Conservation (phyloP, 179 eudicot genomes). For the Amaranthus tricolor region DNA sequence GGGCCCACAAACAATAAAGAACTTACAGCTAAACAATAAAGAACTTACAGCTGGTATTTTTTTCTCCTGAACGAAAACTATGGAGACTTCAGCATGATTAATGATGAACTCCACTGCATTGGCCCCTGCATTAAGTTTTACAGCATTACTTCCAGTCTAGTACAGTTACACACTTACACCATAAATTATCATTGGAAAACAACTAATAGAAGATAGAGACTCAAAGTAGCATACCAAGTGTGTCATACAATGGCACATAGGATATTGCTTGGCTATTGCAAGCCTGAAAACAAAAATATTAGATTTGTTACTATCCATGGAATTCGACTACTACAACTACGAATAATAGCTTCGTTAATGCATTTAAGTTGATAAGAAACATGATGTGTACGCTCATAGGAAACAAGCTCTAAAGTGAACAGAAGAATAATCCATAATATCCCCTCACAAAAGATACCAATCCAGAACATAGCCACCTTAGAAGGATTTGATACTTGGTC, state of each 20-base stretch:
- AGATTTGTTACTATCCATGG: slow-evolving; percentile 5
- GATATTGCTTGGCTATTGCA: slow-evolving; percentile 82
- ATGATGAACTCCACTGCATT: slow-evolving; percentile 92
- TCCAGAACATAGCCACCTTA: too few relatives aligned
- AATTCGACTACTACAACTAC: not conserved
- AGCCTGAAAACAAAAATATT: slow-evolving; percentile 47
- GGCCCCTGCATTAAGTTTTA: slow-evolving; percentile 50
- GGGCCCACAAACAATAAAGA: too few relatives aligned
- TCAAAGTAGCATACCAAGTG: slow-evolving; percentile 58
- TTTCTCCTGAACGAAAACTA: slow-evolving; percentile 83
- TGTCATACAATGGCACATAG: slow-evolving; percentile 84
- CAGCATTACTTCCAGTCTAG: not conserved
- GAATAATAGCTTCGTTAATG: not conserved
- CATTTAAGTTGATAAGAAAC: not conserved
- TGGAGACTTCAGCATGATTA: slow-evolving; percentile 87
- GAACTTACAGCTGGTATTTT: slow-evolving; percentile 66
- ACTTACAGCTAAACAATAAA: not conserved
- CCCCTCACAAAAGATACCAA: too few relatives aligned
- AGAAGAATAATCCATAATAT: not conserved
- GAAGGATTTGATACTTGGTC: too few relatives aligned
- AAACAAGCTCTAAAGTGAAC: not conserved
- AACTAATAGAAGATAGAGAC: not conserved
- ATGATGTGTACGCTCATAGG: not conserved
- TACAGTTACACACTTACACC: not conserved
- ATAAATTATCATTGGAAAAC: not conserved